Percentiles rank a stretch among this genome's conserved stretches.
These are phyloP conservation scores for Argentina anserina DNA, from an alignment of 306 rosid genomes.

Conservation along the genomic window DNA sequence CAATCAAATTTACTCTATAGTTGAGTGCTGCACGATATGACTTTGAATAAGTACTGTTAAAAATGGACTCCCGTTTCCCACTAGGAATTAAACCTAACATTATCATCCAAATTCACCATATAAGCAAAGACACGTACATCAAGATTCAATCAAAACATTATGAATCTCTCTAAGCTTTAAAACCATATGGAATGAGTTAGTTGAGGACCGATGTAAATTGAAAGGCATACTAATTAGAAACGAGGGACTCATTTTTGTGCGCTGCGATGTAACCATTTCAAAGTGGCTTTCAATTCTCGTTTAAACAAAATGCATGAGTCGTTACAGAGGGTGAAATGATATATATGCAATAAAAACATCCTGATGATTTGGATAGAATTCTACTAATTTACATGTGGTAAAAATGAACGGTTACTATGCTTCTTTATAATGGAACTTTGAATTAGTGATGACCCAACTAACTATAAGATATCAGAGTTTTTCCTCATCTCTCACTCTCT, in stretches of 20 bases:
- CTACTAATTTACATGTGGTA: not conserved
- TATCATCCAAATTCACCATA: no score
- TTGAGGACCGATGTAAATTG: not conserved
- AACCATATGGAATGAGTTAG: not conserved
- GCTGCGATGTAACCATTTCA: slow-evolving; percentile 1
- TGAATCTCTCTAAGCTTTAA: not conserved
- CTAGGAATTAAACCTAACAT: not conserved
- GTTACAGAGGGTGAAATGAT: not conserved
- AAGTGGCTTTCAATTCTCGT: slow-evolving; percentile 5
- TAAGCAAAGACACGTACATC: not conserved
- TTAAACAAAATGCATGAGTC: not conserved
- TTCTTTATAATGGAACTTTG: not conserved
- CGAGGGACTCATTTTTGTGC: not conserved
- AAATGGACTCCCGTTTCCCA: not conserved
- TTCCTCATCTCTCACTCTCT: not conserved
- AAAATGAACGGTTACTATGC: not conserved
- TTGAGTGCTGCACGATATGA: not conserved
- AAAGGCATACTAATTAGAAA: not conserved
- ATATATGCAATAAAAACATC: not conserved
- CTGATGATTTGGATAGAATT: not conserved
- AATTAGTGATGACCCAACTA: slow-evolving; percentile 4
- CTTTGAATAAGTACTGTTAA: not conserved
- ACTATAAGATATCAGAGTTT: not conserved
- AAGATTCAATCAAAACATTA: not conserved
- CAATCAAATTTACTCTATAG: not conserved